A percentile compares a stretch with the other conserved stretches of the same genome.
Conservation (phyloP, 2,329 filamentous ascomycete genomes). For the Leptoxyphium fumago region DNA sequence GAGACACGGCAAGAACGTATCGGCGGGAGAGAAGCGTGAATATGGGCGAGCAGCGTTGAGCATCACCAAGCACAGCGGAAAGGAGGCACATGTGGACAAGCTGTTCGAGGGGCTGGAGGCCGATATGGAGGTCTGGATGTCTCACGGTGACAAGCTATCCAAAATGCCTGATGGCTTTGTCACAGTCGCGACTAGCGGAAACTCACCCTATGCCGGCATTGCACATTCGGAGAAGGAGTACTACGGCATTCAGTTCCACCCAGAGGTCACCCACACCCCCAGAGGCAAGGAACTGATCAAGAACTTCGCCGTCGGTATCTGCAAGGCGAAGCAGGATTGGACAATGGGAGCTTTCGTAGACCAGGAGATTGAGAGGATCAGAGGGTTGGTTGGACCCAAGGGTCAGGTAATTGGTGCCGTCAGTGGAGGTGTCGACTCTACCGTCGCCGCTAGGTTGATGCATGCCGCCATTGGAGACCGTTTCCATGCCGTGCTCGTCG, state of each 20-base stretch:
- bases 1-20: slow-evolving; percentile 51
- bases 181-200: slow-evolving; percentile 58
- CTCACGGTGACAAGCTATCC: slow-evolving; percentile 73
- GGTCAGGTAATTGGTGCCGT: slow-evolving; percentile 73
- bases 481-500: slow-evolving; percentile 72
- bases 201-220: slow-evolving; percentile 68
- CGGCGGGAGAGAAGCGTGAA: slow-evolving; percentile 51
- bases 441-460: slow-evolving; percentile 77
- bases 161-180: slow-evolving; percentile 58
- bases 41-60: slow-evolving; percentile 57
- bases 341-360: slow-evolving; percentile 72
- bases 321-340: slow-evolving; percentile 63
- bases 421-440: slow-evolving; percentile 76
- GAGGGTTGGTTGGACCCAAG: slow-evolving; percentile 63
- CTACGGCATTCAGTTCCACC: slow-evolving; percentile 81
- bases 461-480: slow-evolving; percentile 71
- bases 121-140: slow-evolving; percentile 66
- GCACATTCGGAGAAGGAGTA: slow-evolving; percentile 55
- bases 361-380: slow-evolving; percentile 67
- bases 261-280: slow-evolving; percentile 63
- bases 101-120: slow-evolving; percentile 67
- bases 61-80: slow-evolving; percentile 40
- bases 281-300: slow-evolving; percentile 54
- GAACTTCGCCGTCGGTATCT: slow-evolving; percentile 80
- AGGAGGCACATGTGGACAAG: slow-evolving; percentile 51